phyloP scores from a whole-genome alignment of 2,329 filamentous ascomycete genomes.

The Domatiomyces globalis region DNA sequence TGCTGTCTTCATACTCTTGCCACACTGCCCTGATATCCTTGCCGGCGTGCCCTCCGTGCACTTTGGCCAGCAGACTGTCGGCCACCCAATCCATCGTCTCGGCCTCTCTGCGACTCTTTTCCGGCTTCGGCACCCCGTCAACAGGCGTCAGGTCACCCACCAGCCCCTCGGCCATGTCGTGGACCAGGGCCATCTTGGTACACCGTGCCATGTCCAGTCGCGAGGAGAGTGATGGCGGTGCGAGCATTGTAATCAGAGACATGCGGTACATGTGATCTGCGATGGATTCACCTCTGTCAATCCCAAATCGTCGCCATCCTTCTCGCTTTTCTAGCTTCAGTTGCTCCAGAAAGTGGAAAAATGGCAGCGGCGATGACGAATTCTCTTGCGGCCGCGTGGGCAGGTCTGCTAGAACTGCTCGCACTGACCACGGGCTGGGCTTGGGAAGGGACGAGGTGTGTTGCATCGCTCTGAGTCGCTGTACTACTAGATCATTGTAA shows the following conservation, averaged over 20 bases:
- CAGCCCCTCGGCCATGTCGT: constrained; percentile 93
- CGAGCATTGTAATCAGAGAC: constrained; percentile 89
- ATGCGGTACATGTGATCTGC: constrained; percentile 99
- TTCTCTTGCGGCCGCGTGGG: constrained; percentile 45
- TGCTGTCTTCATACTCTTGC: constrained; percentile 86
- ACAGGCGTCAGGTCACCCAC: constrained; percentile 95
- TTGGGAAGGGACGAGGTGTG: constrained; percentile 16
- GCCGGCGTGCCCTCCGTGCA: constrained; percentile 57
- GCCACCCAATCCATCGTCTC: constrained; percentile 88
- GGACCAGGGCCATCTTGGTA: constrained; percentile 87
- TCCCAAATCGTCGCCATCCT: constrained; percentile 83
- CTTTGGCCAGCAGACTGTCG: constrained; percentile 53
- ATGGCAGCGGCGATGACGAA: constrained; percentile 63
- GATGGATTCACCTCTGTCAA: constrained; percentile 68
- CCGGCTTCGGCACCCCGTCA: constrained; percentile 67
- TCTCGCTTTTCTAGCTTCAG: constrained; percentile 95
- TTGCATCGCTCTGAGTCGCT: constrained; percentile 5
- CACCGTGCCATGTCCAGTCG: constrained; percentile 67
- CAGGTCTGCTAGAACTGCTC: constrained; percentile 50
- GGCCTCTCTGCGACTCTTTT: constrained; percentile 78
- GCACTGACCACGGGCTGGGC: constrained; percentile 19
- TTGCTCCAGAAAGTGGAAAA: constrained; percentile 87
- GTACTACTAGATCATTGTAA: not conserved
- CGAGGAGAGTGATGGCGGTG: constrained; percentile 56
- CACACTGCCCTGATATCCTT: constrained; percentile 64